A percentile compares a stretch with the other conserved stretches of the same genome.
Conservation (phyloP, 208 protist genomes). For the Tritrichomonas foetus region DNA sequence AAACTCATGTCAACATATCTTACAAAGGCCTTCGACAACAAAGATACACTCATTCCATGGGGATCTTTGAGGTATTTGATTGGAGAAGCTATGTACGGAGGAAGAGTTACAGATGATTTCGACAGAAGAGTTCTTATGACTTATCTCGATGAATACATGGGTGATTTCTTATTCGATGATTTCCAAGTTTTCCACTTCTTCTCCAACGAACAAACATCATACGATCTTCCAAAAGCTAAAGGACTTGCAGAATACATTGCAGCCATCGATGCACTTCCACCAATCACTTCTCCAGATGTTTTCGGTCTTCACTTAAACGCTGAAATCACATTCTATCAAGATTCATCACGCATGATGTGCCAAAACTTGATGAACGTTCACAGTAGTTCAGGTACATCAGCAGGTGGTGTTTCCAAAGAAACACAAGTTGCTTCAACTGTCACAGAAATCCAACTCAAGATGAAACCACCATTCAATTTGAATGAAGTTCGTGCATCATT, state of each 20-base stretch:
- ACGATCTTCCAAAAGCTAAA: constrained; percentile 73
- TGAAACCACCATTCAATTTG: constrained; percentile 30
- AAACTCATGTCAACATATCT: constrained; percentile 88
- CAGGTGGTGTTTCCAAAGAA: not conserved
- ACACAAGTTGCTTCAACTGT: constrained; percentile 20
- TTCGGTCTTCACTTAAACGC: constrained; percentile 97
- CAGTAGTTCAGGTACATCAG: constrained; percentile 65
- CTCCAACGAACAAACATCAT: constrained; percentile 69
- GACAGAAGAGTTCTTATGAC: constrained; percentile 92
- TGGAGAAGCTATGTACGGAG: constrained; percentile 97
- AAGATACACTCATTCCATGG: constrained; percentile 87
- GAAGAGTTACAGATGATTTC: constrained; percentile 90
- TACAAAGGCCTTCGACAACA: constrained; percentile 82
- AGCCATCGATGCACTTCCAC: constrained; percentile 77
- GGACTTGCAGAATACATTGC: constrained; percentile 72
- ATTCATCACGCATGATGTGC: constrained; percentile 80
- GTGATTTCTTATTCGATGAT: constrained; percentile 97
- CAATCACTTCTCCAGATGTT: constrained; percentile 85
- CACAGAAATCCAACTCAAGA: constrained; percentile 11
- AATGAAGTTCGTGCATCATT: constrained; percentile 35
- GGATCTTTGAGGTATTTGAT: constrained; percentile 94
- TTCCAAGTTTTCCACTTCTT: constrained; percentile 97
- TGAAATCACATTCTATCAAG: constrained; percentile 91
- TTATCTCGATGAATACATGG: constrained; percentile 98
- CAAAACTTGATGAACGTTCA: constrained; percentile 85